Base-by-base conservation (phyloP, 1,284 basidiomycete genomes). In the Pseudozyma tsukubaensis region DNA sequence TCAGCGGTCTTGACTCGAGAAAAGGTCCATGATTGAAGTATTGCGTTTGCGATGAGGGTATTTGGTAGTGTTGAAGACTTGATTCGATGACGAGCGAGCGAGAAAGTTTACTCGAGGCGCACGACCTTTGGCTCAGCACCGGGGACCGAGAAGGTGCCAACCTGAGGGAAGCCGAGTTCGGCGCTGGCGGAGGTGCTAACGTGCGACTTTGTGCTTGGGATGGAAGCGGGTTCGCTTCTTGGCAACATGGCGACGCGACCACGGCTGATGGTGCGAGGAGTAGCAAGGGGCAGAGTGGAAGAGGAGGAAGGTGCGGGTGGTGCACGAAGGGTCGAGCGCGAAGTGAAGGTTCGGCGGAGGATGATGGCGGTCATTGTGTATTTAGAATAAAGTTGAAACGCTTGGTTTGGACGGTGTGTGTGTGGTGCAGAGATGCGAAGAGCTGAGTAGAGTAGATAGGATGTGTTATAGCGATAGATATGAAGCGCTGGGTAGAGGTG, bases 221-320 rank as follows among this genome's bases (percentile, higher is more conserved):
- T 35, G 24, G 50, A n/a, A 16, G 4, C 16, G 6, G 64, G 43
- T 47, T 72, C 70, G 37, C 54, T 44, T 50, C 60, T 68, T 45
- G 71, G 71, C 11, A 65, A 61, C 65, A 73, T 73, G n/a, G 71
- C 71, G 4, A 73, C 71, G 8, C 71, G 60, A 13, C 71, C 65
- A 5, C 53, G 29, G 9, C 58, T 44, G n/a, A 57, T 44, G 16
- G 45, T 35, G 29, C 43, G 61, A 19, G 50, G 58, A n/a, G 53
- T n/a, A 29, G 55, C 50, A 6, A 50, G 24, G 21, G 59, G 50
- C 16, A 54, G 53, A 21, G 53, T 34, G 8, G 64, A 43, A 12
- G 65, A 52, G 1, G 61, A 68, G 14, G 44, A 48, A 19, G 71
- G 71, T 4, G 71, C 65, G 8, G 71, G 71, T 21, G 71, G 71